Evolutionary conservation across 306 rosid genomes (phyloP).

Genomic region (Senna siamea): DNA sequence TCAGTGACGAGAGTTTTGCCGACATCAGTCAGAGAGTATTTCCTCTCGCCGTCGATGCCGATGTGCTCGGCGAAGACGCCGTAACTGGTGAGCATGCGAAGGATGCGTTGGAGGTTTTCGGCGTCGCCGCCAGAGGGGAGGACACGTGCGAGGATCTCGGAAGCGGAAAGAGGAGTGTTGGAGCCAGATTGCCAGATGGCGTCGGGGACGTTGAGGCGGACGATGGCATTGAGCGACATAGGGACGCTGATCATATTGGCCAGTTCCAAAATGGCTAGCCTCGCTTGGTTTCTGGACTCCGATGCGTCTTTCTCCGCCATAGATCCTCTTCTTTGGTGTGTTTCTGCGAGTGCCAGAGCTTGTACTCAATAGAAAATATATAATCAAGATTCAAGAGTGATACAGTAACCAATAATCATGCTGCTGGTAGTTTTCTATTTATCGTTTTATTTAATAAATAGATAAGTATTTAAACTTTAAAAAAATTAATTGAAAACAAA

Average conservation of each 20-base stretch:
- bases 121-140: constrained; percentile 68
- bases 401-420: no score
- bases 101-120: constrained; percentile 84
- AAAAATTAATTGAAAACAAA: no score
- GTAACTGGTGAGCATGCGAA: constrained; percentile 78
- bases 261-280: constrained; percentile 65
- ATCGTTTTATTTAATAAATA: no score
- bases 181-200: constrained; percentile 84
- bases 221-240: constrained; percentile 89
- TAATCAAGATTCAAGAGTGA: no score
- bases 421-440: no score
- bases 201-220: constrained; percentile 81
- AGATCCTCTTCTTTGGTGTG: background rate
- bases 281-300: constrained; percentile 58
- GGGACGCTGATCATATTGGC: constrained; percentile 99
- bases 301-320: constrained; percentile 36
- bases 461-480: no score
- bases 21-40: constrained; percentile 72
- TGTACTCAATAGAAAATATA: no score
- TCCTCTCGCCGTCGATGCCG: constrained; percentile 42
- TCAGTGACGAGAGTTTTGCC: constrained; percentile 80
- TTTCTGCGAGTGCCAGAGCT: no score
- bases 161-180: constrained; percentile 71
- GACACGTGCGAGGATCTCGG: constrained; percentile 58
- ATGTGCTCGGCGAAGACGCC: constrained; percentile 73